These are phyloP conservation scores for Quercus parvula DNA, from an alignment of 306 rosid species.

Conservation along the genomic window DNA sequence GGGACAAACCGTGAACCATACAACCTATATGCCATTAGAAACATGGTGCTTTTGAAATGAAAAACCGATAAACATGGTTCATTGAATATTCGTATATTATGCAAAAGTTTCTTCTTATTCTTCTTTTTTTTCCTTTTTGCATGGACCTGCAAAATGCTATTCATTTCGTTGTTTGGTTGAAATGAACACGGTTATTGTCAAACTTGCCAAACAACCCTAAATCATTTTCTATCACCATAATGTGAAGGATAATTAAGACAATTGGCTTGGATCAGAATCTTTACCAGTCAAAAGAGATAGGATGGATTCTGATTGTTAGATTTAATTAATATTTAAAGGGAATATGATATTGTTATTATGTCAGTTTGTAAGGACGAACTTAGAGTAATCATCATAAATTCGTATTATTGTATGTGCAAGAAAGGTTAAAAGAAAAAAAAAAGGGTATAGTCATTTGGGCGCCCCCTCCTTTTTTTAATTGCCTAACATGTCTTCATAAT, in stretches of 20 bases:
- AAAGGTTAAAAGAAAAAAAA: neutral
- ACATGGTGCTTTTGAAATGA: no score
- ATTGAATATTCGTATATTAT: no score
- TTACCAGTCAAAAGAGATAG: constrained; percentile 56
- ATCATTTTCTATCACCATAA: constrained; percentile 9
- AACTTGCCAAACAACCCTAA: constrained; percentile 12
- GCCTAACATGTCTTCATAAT: constrained; percentile 24
- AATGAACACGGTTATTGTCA: neutral
- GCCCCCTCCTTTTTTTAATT: constrained; percentile 11
- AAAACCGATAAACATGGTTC: no score
- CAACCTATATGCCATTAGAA: neutral
- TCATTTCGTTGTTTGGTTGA: neutral
- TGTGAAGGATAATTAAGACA: constrained; percentile 32
- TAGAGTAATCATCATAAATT: constrained; percentile 22
- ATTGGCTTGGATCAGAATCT: constrained; percentile 57
- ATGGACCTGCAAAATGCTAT: no score
- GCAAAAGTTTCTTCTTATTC: no score
- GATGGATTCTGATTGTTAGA: constrained; percentile 35
- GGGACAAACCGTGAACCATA: no score
- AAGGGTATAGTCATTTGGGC: neutral
- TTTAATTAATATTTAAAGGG: constrained; percentile 37
- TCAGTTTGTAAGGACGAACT: constrained; percentile 35
- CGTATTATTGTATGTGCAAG: constrained; percentile 26
- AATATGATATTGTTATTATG: constrained; percentile 32
- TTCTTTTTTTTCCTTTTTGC: no score